Evolutionary conservation across 345 rosid species (phyloP).

Genomic region (Acer negundo): DNA sequence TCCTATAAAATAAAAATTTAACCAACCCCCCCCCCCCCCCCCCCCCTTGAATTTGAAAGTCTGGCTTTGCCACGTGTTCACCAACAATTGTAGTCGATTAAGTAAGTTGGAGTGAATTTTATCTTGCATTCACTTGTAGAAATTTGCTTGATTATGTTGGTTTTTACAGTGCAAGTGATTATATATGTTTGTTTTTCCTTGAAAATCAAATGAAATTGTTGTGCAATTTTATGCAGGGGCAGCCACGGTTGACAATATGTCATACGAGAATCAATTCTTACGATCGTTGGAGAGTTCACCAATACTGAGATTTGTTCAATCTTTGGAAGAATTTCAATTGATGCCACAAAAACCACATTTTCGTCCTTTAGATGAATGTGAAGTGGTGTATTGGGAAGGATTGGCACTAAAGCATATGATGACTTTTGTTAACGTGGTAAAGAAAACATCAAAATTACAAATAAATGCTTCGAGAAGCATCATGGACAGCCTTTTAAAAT

Average conservation of each 20-base stretch:
- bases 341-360: slow-evolving; percentile 47
- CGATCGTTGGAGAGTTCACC: slow-evolving; percentile 27
- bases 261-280: neutral
- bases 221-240: neutral
- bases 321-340: slow-evolving; percentile 28
- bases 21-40: too few relatives aligned
- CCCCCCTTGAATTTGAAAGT: too few relatives aligned
- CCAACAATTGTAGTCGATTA: slow-evolving; percentile 3
- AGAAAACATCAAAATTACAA: slow-evolving; percentile 27
- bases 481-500: slow-evolving; percentile 20
- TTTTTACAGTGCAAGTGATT: too few relatives aligned
- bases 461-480: slow-evolving; percentile 12
- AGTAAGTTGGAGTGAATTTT: neutral
- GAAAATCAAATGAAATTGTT: neutral
- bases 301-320: slow-evolving; percentile 27
- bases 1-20: too few relatives aligned
- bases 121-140: neutral
- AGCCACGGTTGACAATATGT: neutral
- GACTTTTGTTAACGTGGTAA: slow-evolving; percentile 29
- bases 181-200: too few relatives aligned
- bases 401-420: slow-evolving; percentile 36
- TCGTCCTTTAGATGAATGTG: slow-evolving; percentile 21
- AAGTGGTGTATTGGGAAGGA: slow-evolving; percentile 36
- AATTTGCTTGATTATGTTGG: neutral
- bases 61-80: neutral